Percentiles rank a stretch among this genome's conserved stretches.
These are phyloP conservation scores for Ceratobasidium sp. DNA, from an alignment of 1,284 basidiomycete genomes.

Conservation along the genomic window DNA sequence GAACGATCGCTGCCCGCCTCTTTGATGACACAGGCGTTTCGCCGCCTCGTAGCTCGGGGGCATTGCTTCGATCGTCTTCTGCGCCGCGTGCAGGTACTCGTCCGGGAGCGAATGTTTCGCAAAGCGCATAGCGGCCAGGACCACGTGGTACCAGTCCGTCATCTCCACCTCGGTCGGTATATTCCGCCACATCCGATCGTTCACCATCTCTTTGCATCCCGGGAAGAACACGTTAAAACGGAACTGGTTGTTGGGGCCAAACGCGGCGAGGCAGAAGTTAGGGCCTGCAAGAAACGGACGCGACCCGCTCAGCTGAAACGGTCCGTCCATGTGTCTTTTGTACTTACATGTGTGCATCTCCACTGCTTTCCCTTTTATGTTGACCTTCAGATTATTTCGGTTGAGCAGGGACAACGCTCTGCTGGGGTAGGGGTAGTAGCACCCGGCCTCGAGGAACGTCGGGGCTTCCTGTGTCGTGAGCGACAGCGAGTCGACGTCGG, in stretches of 20 bases:
- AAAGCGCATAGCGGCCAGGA: not conserved
- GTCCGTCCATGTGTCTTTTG: no score
- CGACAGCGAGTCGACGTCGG: slow-evolving; percentile 20
- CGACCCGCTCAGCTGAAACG: not conserved
- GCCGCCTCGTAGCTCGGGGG: not conserved
- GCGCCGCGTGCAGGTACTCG: not conserved
- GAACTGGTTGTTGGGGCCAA: slow-evolving; percentile 31
- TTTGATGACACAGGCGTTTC: no score
- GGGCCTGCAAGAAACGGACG: not conserved
- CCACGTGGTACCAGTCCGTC: not conserved
- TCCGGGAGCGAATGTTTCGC: no score
- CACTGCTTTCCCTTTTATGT: no score
- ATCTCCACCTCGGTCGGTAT: not conserved
- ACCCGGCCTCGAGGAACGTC: not conserved
- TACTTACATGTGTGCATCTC: no score
- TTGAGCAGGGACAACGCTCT: not conserved
- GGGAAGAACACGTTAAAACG: slow-evolving; percentile 7
- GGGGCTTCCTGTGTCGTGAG: not conserved
- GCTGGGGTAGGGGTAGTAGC: not conserved
- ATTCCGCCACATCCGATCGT: not conserved
- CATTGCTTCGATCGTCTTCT: slow-evolving; percentile 13
- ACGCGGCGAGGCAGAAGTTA: slow-evolving; percentile 4
- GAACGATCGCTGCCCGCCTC: not conserved
- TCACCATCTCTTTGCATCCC: not conserved
- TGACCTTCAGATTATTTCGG: not conserved